These are phyloP conservation scores for Rosa hybrid DNA, from an alignment of 331 rosid genomes.

Conservation along the genomic window DNA sequence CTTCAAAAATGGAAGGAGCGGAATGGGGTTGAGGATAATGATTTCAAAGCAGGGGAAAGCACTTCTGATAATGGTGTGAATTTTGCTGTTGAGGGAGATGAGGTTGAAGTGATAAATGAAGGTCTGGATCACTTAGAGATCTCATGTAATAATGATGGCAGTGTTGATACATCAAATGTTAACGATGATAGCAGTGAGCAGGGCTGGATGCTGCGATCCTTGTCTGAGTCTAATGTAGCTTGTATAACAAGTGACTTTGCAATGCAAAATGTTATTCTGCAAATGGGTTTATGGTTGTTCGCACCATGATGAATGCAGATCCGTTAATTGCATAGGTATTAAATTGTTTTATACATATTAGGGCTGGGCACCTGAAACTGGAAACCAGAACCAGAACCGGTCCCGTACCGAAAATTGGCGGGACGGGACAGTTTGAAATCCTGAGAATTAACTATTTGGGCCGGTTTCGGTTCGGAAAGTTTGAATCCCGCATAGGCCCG, in stretches of 20 bases:
- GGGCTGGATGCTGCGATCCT: constrained; percentile 83
- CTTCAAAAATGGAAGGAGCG: constrained; percentile 33
- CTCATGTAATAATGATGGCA: constrained; percentile 52
- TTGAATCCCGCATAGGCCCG: too few relatives aligned
- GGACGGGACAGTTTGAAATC: too few relatives aligned
- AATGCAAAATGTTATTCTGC: constrained; percentile 95
- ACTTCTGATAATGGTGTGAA: constrained; percentile 17
- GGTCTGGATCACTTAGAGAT: constrained; percentile 46
- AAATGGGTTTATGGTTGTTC: constrained; percentile 85
- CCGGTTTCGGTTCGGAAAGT: too few relatives aligned
- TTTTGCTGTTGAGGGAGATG: constrained; percentile 33
- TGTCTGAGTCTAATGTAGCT: constrained; percentile 91
- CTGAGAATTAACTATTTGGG: too few relatives aligned
- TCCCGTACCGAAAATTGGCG: too few relatives aligned
- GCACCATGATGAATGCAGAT: constrained; percentile 95
- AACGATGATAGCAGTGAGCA: constrained; percentile 78
- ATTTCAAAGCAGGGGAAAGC: constrained; percentile 19
- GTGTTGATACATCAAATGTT: constrained; percentile 52
- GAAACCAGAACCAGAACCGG: too few relatives aligned
- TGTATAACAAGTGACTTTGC: constrained; percentile 89
- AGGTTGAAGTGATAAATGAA: constrained; percentile 29
- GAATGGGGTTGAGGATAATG: constrained; percentile 25
- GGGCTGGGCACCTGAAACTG: too few relatives aligned
- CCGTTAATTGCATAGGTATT: constrained; percentile 77
- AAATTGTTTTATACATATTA: neutral